A percentile compares a stretch with the other conserved stretches of the same genome.
These are phyloP conservation scores for Trichoderma brevicompactum DNA, from an alignment of 2,329 filamentous ascomycete species.

Conservation along the genomic window DNA sequence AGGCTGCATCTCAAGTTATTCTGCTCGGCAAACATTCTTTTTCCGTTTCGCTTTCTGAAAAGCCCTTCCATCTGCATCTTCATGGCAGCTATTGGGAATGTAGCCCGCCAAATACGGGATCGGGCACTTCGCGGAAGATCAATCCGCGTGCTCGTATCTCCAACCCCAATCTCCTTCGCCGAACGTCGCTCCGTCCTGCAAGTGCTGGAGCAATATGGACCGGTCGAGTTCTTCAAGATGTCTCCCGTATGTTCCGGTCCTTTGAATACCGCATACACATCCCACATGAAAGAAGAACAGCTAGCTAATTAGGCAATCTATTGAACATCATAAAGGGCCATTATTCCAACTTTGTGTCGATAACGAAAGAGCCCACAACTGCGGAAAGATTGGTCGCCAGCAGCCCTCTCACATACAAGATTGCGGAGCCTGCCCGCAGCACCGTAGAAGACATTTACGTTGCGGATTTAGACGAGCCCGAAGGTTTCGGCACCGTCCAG, in stretches of 20 bases:
- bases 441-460: conserved; percentile 39
- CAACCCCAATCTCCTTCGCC: conserved; percentile 55
- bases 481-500: conserved; percentile 28
- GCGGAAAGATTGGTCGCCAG: conserved; percentile 46
- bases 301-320: conserved; percentile 23
- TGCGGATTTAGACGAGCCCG: conserved; percentile 39
- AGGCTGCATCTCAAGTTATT: conserved; percentile 12
- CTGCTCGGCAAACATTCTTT: not conserved
- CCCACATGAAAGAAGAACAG: not conserved
- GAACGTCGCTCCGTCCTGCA: conserved; percentile 61
- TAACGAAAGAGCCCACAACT: conserved; percentile 48
- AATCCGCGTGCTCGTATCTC: conserved; percentile 58
- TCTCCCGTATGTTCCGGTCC: conserved; percentile 31
- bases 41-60: not conserved
- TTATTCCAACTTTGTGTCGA: conserved; percentile 54
- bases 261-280: not conserved
- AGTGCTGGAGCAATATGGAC: conserved; percentile 54
- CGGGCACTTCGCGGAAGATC: conserved; percentile 40
- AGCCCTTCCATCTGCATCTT: not conserved
- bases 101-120: conserved; percentile 27
- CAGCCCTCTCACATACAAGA: conserved; percentile 55
- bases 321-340: conserved; percentile 45
- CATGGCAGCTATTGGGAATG: conserved; percentile 30
- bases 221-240: conserved; percentile 57
- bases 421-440: conserved; percentile 39